Evolutionary conservation across 441 rosid genomes (phyloP).

Genomic region (Populus trichocarpa): DNA sequence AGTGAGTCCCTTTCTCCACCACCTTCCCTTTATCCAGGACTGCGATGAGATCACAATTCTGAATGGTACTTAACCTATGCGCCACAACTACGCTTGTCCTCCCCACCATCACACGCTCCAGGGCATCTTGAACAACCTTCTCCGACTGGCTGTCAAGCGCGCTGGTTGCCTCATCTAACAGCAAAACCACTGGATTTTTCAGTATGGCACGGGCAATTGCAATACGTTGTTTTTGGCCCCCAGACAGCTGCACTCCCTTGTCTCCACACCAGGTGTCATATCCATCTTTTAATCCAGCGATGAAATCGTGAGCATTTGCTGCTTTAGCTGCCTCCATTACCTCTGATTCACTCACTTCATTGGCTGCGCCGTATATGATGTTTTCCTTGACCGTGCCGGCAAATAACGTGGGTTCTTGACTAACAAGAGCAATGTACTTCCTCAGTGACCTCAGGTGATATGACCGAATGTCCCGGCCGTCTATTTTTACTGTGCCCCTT

Average conservation of each 20-base stretch:
- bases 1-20: conserved; percentile 64
- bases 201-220: conserved; percentile 73
- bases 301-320: conserved; percentile 78
- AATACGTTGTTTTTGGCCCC: conserved; percentile 74
- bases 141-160: conserved; percentile 72
- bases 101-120: conserved; percentile 73
- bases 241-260: conserved; percentile 63
- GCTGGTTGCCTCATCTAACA: conserved; percentile 77
- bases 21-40: conserved; percentile 56
- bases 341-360: conserved; percentile 40
- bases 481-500: conserved; percentile 50
- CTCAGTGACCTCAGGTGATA: conserved; percentile 56
- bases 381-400: conserved; percentile 60
- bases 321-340: conserved; percentile 49
- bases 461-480: conserved; percentile 46
- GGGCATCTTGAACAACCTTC: conserved; percentile 69
- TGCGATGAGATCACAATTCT: conserved; percentile 49
- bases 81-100: conserved; percentile 81
- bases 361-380: conserved; percentile 44
- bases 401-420: conserved; percentile 71
- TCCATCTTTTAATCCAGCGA: conserved; percentile 47
- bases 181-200: conserved; percentile 47
- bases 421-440: conserved; percentile 61
- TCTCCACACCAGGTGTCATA: conserved; percentile 68
- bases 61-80: conserved; percentile 67